Evolutionary conservation across 1,284 basidiomycete genomes (phyloP).

Genomic region (Cryptococcus sp.): DNA sequence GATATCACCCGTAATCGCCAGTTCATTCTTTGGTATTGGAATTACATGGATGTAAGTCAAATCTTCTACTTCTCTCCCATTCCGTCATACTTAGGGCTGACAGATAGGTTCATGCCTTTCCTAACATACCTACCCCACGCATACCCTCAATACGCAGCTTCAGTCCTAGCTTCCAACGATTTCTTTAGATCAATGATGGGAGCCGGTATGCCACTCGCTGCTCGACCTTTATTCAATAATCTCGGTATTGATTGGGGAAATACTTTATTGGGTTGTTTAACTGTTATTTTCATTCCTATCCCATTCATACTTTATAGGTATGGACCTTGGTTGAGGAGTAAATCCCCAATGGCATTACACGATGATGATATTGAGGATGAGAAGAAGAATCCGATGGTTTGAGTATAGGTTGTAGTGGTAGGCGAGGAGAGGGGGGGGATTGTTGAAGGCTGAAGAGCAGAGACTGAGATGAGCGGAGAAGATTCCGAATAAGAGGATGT

Average conservation of each 20-base stretch:
- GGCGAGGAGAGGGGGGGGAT: too few relatives aligned
- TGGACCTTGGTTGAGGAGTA: background rate
- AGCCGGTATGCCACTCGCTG: constrained; percentile 9
- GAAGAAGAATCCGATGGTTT: background rate
- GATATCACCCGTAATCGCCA: constrained; percentile 29
- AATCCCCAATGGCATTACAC: background rate
- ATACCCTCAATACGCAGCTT: constrained; percentile 28
- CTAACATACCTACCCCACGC: constrained; percentile 20
- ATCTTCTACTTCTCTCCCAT: background rate
- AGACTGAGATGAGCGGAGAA: too few relatives aligned
- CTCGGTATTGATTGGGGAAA: constrained; percentile 47
- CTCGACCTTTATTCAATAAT: constrained; percentile 16
- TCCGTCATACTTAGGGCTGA: background rate
- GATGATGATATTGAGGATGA: constrained; percentile 1
- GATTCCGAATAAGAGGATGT: too few relatives aligned
- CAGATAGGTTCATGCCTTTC: constrained; percentile 22
- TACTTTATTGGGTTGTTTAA: constrained; percentile 38
- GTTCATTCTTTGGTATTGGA: constrained; percentile 28
- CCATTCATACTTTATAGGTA: constrained; percentile 9
- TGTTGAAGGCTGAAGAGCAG: too few relatives aligned
- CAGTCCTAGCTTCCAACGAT: constrained; percentile 44
- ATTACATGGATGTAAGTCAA: constrained; percentile 21
- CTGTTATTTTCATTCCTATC: constrained; percentile 30
- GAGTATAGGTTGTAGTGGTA: too few relatives aligned
- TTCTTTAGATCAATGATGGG: constrained; percentile 47